These are phyloP conservation scores for Parmales sp. DNA, from an alignment of 108 stramenopile genomes.

Conservation along the genomic window DNA sequence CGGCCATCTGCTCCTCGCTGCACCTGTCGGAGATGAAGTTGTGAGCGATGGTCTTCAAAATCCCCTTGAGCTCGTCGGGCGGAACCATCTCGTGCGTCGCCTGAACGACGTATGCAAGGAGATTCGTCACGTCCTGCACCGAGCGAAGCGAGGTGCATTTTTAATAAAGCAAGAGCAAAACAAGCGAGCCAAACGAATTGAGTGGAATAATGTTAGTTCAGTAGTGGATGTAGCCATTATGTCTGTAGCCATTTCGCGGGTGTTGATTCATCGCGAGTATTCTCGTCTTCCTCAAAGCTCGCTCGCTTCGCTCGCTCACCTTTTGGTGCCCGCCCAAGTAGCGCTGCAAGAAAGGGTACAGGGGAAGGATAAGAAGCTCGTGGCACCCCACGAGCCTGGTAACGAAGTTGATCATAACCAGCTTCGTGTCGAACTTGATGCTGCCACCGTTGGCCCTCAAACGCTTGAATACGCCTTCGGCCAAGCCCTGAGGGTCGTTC, in stretches of 20 bases:
- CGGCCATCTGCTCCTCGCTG: constrained; percentile 85
- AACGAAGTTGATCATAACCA: constrained; percentile 91
- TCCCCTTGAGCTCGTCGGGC: constrained; percentile 81
- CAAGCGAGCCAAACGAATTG: too few species aligned
- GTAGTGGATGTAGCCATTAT: too few species aligned
- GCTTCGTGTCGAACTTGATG: constrained; percentile 75
- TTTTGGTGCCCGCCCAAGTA: constrained; percentile 88
- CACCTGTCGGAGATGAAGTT: constrained; percentile 83
- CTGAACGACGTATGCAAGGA: constrained; percentile 90
- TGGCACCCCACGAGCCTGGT: constrained; percentile 87
- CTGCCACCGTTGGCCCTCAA: constrained; percentile 40
- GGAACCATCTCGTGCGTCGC: constrained; percentile 92
- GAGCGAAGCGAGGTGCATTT: too few species aligned
- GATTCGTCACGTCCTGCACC: constrained; percentile 83
- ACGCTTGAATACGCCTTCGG: constrained; percentile 68
- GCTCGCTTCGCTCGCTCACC: too few species aligned
- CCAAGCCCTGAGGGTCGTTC: constrained; percentile 87
- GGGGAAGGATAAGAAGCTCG: constrained; percentile 68
- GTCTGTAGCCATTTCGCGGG: too few species aligned
- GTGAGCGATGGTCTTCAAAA: constrained; percentile 80
- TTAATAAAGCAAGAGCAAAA: too few species aligned
- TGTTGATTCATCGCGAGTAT: too few species aligned
- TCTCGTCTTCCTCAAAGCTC: too few species aligned
- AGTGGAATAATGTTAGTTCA: too few species aligned
- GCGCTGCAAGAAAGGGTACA: constrained; percentile 88